Base-by-base conservation (phyloP, 352 stramenopile genomes). In the Phytophthora europaea region DNA sequence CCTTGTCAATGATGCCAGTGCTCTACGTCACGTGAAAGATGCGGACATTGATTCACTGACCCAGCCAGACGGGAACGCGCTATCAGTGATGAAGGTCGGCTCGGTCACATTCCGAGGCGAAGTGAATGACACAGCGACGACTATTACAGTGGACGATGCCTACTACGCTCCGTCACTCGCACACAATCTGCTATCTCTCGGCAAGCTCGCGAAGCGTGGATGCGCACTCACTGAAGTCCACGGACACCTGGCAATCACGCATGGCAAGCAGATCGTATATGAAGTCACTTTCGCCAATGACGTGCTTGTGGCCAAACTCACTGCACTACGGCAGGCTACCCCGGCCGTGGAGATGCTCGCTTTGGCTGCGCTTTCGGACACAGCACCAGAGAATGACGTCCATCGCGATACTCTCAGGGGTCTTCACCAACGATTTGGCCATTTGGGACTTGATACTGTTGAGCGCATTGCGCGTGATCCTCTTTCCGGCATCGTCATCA, bases 1-100 rank as follows among this genome's bases (percentile, higher is more conserved):
- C 22, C n/a, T 64, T 20, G 36, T 61, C 15, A 71, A 60, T 22
- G 55, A 56, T 51, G 55, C 22, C 26, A 65, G n/a, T 10, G 8
- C 57, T 0, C 45, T 65, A 3, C 45, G 28, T 8, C 28, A 65
- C 36, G 58, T n/a, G 57, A 65, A 47, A 18, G 58, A 36, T n/a
- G 45, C 5, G 9, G 18, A 20, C 15, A 50, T 2, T 6, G 23
- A 47, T 3, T 20, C 18, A 8, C 45, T 65, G 1, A 57, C 58
- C 28, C 58, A 34, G 58, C 28, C 28, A 34, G 45, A 34, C n/a
- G 58, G 47, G n/a, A 56, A 57, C 22, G 6, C 2, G 3, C n/a
- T 56, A 8, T 4, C 18, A 12, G 58, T 53, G 6, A 56, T 18
- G 10, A 50, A 65, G 8, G 26, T 56, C 5, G 16, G 58, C 16